phyloP scores from a whole-genome alignment of 2,329 filamentous ascomycete genomes.

The Apiospora sp. region DNA sequence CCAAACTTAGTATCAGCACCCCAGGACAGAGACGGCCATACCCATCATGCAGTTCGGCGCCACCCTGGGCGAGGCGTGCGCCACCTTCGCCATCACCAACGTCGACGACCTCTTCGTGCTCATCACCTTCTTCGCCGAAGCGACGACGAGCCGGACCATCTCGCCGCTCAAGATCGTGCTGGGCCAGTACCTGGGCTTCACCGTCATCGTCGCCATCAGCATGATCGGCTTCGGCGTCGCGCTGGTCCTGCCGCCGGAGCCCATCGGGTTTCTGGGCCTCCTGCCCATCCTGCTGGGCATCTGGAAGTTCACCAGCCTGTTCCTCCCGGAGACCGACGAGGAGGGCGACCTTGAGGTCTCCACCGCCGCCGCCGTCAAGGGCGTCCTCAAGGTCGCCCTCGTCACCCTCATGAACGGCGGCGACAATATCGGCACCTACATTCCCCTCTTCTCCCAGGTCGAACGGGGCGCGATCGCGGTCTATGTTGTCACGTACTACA shows the following conservation, averaged over 20 bases:
- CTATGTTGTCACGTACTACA: conserved; percentile 44
- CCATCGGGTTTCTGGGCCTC: conserved; percentile 46
- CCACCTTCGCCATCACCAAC: conserved; percentile 41
- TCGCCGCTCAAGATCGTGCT: conserved; percentile 36
- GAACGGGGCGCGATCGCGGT: conserved; percentile 43
- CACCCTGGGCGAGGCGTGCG: conserved; percentile 38
- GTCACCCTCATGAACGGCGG: conserved; percentile 46
- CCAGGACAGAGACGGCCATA: neutral
- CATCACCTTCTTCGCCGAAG: conserved; percentile 47
- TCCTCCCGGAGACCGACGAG: conserved; percentile 31
- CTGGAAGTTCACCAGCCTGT: conserved; percentile 38
- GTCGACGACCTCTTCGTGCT: conserved; percentile 50
- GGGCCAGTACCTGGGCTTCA: conserved; percentile 44
- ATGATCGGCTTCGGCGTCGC: conserved; percentile 46
- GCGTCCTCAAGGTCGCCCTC: conserved; percentile 39
- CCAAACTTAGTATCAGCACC: neutral
- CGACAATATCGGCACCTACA: conserved; percentile 47
- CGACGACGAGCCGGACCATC: conserved; percentile 37
- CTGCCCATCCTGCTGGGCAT: conserved; percentile 43
- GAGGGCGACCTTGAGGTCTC: conserved; percentile 26
- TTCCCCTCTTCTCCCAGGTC: conserved; percentile 45
- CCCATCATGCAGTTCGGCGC: conserved; percentile 30
- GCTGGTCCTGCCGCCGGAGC: conserved; percentile 42
- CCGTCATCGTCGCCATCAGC: conserved; percentile 44
- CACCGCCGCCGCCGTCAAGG: conserved; percentile 27